phyloP scores from a whole-genome alignment of 352 stramenopile genomes.

The Globisporangium polare region DNA sequence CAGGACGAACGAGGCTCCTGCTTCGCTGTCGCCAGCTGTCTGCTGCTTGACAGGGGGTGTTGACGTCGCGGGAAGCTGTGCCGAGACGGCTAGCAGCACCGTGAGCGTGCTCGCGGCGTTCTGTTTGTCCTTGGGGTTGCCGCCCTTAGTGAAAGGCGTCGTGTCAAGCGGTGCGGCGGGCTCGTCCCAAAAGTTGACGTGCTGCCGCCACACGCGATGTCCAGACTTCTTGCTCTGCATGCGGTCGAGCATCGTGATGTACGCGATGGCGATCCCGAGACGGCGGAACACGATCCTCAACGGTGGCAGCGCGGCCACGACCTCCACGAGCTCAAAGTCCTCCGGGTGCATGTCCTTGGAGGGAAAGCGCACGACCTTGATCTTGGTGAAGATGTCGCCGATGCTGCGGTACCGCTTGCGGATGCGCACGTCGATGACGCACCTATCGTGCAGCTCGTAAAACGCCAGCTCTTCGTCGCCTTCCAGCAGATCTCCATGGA shows the following conservation, averaged over 20 bases:
- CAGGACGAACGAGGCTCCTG: slow-evolving; percentile 32
- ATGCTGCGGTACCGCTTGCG: slow-evolving; percentile 52
- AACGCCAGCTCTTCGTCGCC: slow-evolving; percentile 53
- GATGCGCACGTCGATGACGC: slow-evolving; percentile 40
- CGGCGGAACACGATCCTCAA: slow-evolving; percentile 52
- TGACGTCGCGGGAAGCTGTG: neutral
- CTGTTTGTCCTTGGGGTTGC: neutral
- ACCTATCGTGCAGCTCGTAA: slow-evolving; percentile 54
- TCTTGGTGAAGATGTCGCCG: slow-evolving; percentile 58
- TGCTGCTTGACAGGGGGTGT: neutral
- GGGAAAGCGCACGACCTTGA: slow-evolving; percentile 50
- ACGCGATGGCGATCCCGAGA: slow-evolving; percentile 49
- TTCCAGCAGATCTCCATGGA: slow-evolving; percentile 52
- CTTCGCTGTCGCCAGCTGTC: neutral
- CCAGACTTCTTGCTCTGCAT: slow-evolving; percentile 46
- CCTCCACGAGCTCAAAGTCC: slow-evolving; percentile 59
- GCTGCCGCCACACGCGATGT: slow-evolving; percentile 41
- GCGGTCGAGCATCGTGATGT: slow-evolving; percentile 46
- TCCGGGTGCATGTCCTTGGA: slow-evolving; percentile 21
- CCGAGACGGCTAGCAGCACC: neutral
- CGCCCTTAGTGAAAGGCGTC: neutral
- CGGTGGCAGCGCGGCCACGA: slow-evolving; percentile 52
- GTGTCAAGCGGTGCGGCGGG: neutral
- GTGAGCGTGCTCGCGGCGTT: neutral
- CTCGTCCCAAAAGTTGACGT: slow-evolving; percentile 44